Conservation (phyloP, 106 monocot species). For the Amphibolis antarctica region DNA sequence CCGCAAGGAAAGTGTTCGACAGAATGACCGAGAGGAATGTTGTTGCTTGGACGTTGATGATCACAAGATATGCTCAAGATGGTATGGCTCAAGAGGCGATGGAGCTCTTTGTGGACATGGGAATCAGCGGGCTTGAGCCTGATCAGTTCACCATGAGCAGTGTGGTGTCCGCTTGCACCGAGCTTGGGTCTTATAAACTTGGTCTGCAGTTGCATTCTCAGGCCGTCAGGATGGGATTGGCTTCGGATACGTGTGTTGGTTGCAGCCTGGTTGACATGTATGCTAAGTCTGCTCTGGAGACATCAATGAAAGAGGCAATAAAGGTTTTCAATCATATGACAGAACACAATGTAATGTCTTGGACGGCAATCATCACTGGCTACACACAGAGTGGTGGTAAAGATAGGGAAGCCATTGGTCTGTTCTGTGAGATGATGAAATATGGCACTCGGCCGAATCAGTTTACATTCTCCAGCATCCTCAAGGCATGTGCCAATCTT, state of each 20-base stretch:
- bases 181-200: constrained; percentile 29
- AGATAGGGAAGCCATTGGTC: constrained; percentile 32
- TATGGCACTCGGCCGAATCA: constrained; percentile 43
- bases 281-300: constrained; percentile 29
- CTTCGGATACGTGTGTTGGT: constrained; percentile 38
- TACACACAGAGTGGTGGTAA: constrained; percentile 38
- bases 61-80: constrained; percentile 42
- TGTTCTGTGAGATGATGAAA: constrained; percentile 48
- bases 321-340: constrained; percentile 57
- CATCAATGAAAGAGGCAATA: constrained; percentile 34
- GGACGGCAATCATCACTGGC: constrained; percentile 69
- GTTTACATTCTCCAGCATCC: constrained; percentile 57
- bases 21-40: constrained; percentile 38
- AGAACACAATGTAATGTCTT: constrained; percentile 63
- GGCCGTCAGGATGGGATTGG: constrained; percentile 30
- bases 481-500: constrained; percentile 59
- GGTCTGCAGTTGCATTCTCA: constrained; percentile 61
- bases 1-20: constrained; percentile 59
- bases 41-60: constrained; percentile 70
- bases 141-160: constrained; percentile 67
- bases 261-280: constrained; percentile 78
- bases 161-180: constrained; percentile 45
- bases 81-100: constrained; percentile 36
- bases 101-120: constrained; percentile 43
- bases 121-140: constrained; percentile 30